Evolutionary conservation across 768 basidiomycete species (phyloP).

Genomic region (Tulasnella sp.): DNA sequence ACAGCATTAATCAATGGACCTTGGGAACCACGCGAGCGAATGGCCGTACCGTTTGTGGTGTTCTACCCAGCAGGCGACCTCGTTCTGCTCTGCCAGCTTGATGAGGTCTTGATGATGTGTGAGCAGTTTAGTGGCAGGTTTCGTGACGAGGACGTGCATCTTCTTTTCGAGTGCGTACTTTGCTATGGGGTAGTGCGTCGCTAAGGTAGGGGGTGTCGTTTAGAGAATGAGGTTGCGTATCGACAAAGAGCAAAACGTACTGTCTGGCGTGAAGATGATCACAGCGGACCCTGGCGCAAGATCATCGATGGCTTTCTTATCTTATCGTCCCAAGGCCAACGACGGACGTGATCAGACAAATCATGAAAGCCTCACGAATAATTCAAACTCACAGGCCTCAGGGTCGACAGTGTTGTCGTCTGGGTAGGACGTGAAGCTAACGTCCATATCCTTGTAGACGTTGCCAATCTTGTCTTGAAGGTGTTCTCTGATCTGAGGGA

Average conservation of each 20-base stretch:
- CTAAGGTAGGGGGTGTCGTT: slow-evolving; percentile 27
- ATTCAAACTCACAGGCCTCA: slow-evolving; percentile 57
- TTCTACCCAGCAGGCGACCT: slow-evolving; percentile 85
- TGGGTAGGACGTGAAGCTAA: slow-evolving; percentile 73
- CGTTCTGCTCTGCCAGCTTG: slow-evolving; percentile 60
- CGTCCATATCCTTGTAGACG: slow-evolving; percentile 80
- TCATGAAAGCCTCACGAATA: background rate
- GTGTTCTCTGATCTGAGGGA: slow-evolving; percentile 72
- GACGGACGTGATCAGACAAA: background rate
- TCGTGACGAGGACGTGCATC: slow-evolving; percentile 83
- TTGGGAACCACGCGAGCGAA: background rate
- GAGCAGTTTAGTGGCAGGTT: slow-evolving; percentile 80
- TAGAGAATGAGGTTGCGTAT: background rate
- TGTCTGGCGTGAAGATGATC: slow-evolving; percentile 87
- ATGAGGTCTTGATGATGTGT: slow-evolving; percentile 72
- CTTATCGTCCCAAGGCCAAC: slow-evolving; percentile 29
- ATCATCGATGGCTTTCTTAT: slow-evolving; percentile 67
- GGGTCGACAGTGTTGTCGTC: slow-evolving; percentile 54
- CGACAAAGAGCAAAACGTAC: slow-evolving; percentile 31
- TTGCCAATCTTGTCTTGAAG: slow-evolving; percentile 68
- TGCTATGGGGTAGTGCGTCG: slow-evolving; percentile 75
- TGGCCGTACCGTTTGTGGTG: slow-evolving; percentile 66
- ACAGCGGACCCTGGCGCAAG: slow-evolving; percentile 76
- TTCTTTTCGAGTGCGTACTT: slow-evolving; percentile 75
- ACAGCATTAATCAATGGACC: background rate